A percentile compares a stretch with the other conserved stretches of the same genome.
These are phyloP conservation scores for Furcasterigmium furcatum DNA, from an alignment of 2,329 filamentous ascomycete genomes.

Conservation along the genomic window DNA sequence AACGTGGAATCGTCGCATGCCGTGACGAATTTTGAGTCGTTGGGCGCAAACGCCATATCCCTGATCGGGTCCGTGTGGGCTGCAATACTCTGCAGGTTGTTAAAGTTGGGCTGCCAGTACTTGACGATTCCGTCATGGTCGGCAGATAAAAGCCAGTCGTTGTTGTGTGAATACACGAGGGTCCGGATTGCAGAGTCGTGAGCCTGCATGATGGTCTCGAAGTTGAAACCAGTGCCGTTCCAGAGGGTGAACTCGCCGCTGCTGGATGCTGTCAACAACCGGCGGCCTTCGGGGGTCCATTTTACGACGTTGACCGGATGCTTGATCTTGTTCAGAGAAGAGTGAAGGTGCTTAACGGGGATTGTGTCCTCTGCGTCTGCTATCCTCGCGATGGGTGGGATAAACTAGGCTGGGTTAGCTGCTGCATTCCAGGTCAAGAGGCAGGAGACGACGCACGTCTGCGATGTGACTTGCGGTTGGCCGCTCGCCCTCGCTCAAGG, in stretches of 20 bases:
- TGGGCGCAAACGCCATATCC: conserved; percentile 90
- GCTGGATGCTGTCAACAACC: conserved; percentile 87
- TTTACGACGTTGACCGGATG: conserved; percentile 95
- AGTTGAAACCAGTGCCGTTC: conserved; percentile 99
- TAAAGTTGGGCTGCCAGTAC: conserved; percentile 99
- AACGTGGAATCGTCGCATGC: conserved; percentile 90
- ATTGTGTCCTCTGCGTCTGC: conserved; percentile 80
- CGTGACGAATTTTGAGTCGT: conserved; percentile 93
- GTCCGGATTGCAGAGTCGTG: conserved; percentile 86
- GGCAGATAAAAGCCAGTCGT: conserved; percentile 94
- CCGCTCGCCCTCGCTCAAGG: conserved; percentile 73
- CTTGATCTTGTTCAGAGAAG: conserved; percentile 97
- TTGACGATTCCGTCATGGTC: conserved; percentile 95
- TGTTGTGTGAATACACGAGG: conserved; percentile 85
- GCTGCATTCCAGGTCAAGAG: neutral
- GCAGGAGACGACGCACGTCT: conserved; percentile 58
- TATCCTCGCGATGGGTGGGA: conserved; percentile 75
- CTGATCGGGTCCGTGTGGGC: conserved; percentile 88
- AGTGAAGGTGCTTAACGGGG: conserved; percentile 92
- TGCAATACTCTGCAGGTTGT: conserved; percentile 93
- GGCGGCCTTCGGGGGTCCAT: conserved; percentile 94
- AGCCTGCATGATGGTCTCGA: conserved; percentile 98
- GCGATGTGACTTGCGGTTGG: conserved; percentile 88
- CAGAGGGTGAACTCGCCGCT: conserved; percentile 98
- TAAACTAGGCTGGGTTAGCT: conserved; percentile 57